phyloP scores from a whole-genome alignment of 2,329 filamentous ascomycete genomes.

The Paracamarosporium sp. region DNA sequence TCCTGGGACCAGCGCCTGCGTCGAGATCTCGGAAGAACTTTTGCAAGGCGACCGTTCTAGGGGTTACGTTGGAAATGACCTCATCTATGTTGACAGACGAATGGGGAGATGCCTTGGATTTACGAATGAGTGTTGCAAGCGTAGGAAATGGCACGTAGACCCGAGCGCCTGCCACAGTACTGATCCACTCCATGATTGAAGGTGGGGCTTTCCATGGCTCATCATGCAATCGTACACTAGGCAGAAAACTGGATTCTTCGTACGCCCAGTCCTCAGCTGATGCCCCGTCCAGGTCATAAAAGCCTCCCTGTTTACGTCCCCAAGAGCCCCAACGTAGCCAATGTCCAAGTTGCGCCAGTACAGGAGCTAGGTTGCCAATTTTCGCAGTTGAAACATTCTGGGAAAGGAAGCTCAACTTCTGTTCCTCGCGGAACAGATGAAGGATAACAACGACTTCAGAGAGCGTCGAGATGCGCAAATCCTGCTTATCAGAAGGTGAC shows the following conservation, averaged over 20 bases:
- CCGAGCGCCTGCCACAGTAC: slow-evolving; percentile 36
- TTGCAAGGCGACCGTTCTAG: slow-evolving; percentile 71
- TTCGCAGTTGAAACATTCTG: slow-evolving; percentile 56
- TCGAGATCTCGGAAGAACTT: slow-evolving; percentile 66
- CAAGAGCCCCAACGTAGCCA: slow-evolving; percentile 81
- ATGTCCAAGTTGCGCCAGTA: slow-evolving; percentile 79
- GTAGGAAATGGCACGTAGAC: slow-evolving; percentile 44
- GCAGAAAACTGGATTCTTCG: slow-evolving; percentile 55
- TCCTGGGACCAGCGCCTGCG: slow-evolving; percentile 51
- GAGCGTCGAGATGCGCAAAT: slow-evolving; percentile 61
- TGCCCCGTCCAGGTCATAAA: slow-evolving; percentile 67
- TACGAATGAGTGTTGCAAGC: slow-evolving; percentile 43
- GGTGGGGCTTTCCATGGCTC: slow-evolving; percentile 57
- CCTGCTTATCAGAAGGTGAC: slow-evolving; percentile 48
- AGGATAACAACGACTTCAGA: slow-evolving; percentile 74
- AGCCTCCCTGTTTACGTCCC: slow-evolving; percentile 59
- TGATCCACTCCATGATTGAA: slow-evolving; percentile 63
- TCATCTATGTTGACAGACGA: slow-evolving; percentile 46
- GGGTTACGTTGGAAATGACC: slow-evolving; percentile 40
- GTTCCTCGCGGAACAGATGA: slow-evolving; percentile 88
- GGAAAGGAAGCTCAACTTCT: slow-evolving; percentile 74
- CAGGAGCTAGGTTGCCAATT: slow-evolving; percentile 66
- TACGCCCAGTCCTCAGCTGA: slow-evolving; percentile 62
- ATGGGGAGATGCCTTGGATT: slow-evolving; percentile 46
- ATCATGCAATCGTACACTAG: slow-evolving; percentile 32